These are phyloP conservation scores for Kodamaea sagamina DNA, from an alignment of 805 yeast genomes.

Conservation along the genomic window DNA sequence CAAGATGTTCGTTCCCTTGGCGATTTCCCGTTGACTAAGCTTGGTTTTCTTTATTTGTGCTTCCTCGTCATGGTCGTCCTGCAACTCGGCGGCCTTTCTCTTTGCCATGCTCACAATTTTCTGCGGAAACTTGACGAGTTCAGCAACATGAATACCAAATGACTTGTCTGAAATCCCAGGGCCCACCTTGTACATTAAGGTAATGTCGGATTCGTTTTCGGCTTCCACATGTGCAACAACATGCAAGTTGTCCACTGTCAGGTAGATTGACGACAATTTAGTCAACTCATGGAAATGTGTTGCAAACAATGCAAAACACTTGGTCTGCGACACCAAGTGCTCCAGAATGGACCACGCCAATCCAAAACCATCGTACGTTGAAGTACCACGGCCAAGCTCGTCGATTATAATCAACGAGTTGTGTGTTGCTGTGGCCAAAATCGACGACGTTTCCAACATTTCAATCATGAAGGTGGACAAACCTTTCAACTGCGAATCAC, in stretches of 20 bases:
- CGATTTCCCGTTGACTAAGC: conserved; percentile 53
- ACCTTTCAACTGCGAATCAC: conserved; percentile 96
- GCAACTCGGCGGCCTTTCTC: conserved; percentile 86
- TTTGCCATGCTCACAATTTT: conserved; percentile 95
- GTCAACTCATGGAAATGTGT: conserved; percentile 98
- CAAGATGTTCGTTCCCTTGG: conserved; percentile 52
- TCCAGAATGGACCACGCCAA: conserved; percentile 96
- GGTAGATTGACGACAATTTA: conserved; percentile 61
- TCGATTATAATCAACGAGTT: conserved; percentile 87
- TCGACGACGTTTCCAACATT: conserved; percentile 91
- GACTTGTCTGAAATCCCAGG: conserved; percentile 95
- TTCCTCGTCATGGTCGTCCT: conserved; percentile 48
- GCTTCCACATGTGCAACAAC: conserved; percentile 87
- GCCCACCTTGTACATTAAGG: conserved; percentile 89
- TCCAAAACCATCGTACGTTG: conserved; percentile 94
- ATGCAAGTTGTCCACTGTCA: conserved; percentile 77
- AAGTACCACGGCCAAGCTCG: conserved; percentile 93
- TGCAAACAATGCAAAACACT: conserved; percentile 86
- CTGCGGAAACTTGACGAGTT: conserved; percentile 86
- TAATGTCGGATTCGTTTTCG: conserved; percentile 61
- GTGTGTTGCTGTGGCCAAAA: conserved; percentile 73
- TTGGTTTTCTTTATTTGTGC: conserved; percentile 51
- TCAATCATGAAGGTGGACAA: conserved; percentile 96
- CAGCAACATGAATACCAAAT: conserved; percentile 97
- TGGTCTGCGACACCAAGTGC: conserved; percentile 66